Evolutionary conservation across 345 rosid species (phyloP).

Genomic region (Isatis tinctoria): DNA sequence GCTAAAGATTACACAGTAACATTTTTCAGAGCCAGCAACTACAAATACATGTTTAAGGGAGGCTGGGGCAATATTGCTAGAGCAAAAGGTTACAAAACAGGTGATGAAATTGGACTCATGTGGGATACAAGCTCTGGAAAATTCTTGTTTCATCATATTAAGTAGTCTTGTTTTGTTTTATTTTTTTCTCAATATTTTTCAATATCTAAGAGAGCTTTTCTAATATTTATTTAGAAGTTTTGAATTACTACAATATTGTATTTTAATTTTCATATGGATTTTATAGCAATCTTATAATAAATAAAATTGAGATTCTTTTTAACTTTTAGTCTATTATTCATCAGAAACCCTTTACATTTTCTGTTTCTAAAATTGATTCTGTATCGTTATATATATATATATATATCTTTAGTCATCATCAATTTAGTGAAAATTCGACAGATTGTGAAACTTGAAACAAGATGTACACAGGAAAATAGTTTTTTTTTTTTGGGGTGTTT

Average conservation of each 20-base stretch:
- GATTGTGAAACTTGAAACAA: background rate
- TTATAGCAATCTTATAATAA: background rate
- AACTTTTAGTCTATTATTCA: background rate
- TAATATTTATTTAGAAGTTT: no score
- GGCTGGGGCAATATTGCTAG: background rate
- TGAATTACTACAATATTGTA: no score
- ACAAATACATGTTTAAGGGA: background rate
- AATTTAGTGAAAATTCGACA: background rate
- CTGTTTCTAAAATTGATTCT: background rate
- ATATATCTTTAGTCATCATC: background rate
- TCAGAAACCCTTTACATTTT: background rate
- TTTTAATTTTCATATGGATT: background rate
- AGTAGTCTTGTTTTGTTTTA: background rate
- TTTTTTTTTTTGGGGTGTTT: background rate
- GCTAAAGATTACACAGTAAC: background rate
- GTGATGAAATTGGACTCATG: background rate
- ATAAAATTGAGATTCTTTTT: background rate
- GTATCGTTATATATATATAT: background rate
- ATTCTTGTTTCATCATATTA: background rate
- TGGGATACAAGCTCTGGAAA: background rate
- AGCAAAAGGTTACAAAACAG: background rate
- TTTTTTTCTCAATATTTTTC: background rate
- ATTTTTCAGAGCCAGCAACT: rapidly evolving
- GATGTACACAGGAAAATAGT: constrained; percentile 18
- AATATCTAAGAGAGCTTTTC: no score